Evolutionary conservation across 192 early-diverging fungal species (phyloP).

Genomic region (Jimgerdemannia flammicorona): DNA sequence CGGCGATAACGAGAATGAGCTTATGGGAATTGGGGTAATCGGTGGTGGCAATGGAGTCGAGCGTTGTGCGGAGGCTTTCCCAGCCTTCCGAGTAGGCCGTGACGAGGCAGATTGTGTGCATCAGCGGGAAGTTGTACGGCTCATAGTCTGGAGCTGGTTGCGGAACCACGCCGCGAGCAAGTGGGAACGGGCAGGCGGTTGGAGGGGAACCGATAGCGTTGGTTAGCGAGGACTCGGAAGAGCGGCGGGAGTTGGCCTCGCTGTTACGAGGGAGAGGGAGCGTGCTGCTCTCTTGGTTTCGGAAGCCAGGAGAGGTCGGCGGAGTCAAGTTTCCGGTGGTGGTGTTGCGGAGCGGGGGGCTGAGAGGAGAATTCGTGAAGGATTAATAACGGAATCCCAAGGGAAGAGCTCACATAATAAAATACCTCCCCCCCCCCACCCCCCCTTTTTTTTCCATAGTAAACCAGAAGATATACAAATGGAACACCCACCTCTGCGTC

Average conservation of each 20-base stretch:
- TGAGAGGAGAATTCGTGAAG: too few species aligned
- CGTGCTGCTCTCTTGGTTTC: too few species aligned
- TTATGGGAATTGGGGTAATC: slow-evolving; percentile 84
- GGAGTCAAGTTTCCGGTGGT: not conserved
- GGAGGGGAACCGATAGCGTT: not conserved
- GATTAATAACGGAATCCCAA: too few species aligned
- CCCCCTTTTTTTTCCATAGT: too few species aligned
- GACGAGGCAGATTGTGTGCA: slow-evolving; percentile 67
- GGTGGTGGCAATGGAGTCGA: slow-evolving; percentile 74
- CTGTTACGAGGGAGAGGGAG: too few species aligned
- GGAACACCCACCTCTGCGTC: slow-evolving; percentile 36
- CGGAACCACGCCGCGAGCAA: slow-evolving; percentile 12
- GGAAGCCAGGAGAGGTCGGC: not conserved
- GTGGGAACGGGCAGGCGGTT: slow-evolving; percentile 12
- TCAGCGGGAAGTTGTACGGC: slow-evolving; percentile 44
- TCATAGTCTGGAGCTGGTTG: slow-evolving; percentile 35
- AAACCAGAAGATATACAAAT: not conserved
- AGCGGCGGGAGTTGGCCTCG: not conserved
- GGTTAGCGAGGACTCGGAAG: not conserved
- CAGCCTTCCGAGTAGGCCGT: slow-evolving; percentile 88
- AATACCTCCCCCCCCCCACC: too few species aligned
- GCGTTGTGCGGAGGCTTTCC: slow-evolving; percentile 66
- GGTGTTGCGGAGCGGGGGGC: too few species aligned
- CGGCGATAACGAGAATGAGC: slow-evolving; percentile 79
- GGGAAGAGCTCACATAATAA: too few species aligned